Base-by-base conservation (phyloP, 805 yeast genomes). In the Candida vaughaniae region DNA sequence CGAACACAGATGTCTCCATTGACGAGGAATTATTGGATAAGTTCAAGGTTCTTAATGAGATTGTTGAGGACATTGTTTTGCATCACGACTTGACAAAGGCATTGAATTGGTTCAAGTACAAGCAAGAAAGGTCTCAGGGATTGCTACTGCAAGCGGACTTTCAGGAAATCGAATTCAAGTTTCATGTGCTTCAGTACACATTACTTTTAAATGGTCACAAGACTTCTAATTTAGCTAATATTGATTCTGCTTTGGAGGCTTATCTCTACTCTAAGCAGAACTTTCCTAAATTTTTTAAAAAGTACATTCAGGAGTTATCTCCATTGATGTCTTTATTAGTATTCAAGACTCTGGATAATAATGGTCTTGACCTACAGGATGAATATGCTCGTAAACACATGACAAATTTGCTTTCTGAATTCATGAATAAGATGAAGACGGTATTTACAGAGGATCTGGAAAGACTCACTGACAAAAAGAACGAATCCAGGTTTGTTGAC, bases 131-230 rank as follows among this genome's bases (percentile, higher is more conserved):
- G n/a, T n/a, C n/a, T n/a, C n/a, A n/a, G n/a, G 11, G 17, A 5
- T 12, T 27, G 35, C 25, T 20, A 7, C 4, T 29, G 29, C 31
- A 17, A 3, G 11, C 22, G 6, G 28, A 22, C 28, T 41, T 23
- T 26, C 44, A 50, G 14, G 54, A 51, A 36, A 52, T 61, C n/a
- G 67, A 62, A 48, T 62, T 68, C 52, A 66, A 66, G 43, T 62
- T 66, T 43, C 71, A 66, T 47, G 52, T 64, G 51, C 55, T 67
- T 11, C 69, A 67, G 42, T 66, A 60, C 36, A 52, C 55, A 3
- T 47, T 65, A 15, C 49, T 64, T 6, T 48, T 67, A 11, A 53
- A 53, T 34, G 57, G 60, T 4, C 9, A 17, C 11, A 16, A 17
- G 4, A 6, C 29, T 11, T 15, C 23, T 25, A 12, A 12, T 12